A percentile compares a stretch with the other conserved stretches of the same genome.
phyloP scores from a whole-genome alignment of 2,329 filamentous ascomycete genomes.

The Claviceps spartinae region DNA sequence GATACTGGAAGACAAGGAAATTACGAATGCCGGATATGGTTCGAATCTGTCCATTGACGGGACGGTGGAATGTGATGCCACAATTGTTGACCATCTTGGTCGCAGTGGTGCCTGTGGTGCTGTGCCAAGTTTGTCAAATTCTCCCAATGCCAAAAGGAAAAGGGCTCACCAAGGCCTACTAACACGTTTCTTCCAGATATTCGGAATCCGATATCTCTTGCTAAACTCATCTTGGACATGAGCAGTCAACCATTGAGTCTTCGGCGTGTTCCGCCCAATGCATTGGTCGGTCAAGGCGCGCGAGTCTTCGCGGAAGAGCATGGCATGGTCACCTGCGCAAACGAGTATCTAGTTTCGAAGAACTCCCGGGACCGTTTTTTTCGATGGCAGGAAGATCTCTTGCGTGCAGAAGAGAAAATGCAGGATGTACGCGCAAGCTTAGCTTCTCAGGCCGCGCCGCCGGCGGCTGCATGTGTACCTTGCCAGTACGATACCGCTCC shows the following conservation, averaged over 20 bases:
- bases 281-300: conserved; percentile 77
- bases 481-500: conserved; percentile 21
- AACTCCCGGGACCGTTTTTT: conserved; percentile 66
- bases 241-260: conserved; percentile 68
- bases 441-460: conserved; percentile 8
- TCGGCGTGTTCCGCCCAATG: conserved; percentile 80
- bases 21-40: conserved; percentile 92
- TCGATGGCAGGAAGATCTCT: conserved; percentile 65
- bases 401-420: conserved; percentile 39
- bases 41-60: conserved; percentile 90
- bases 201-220: conserved; percentile 82
- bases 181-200: conserved; percentile 44
- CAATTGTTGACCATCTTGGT: conserved; percentile 79
- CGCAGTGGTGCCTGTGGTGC: conserved; percentile 89
- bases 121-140: conserved; percentile 56
- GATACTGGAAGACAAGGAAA: conserved; percentile 80
- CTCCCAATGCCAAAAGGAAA: not conserved
- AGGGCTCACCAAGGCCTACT: not conserved
- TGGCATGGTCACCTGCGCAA: conserved; percentile 57
- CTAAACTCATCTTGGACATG: conserved; percentile 67
- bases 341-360: conserved; percentile 67
- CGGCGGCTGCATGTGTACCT: conserved; percentile 11
- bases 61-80: conserved; percentile 86
- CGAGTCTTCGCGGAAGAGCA: conserved; percentile 73
- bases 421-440: conserved; percentile 13